Evolutionary conservation across 345 rosid genomes (phyloP), one percentile per base, ranked within the genome.

Genomic region (Clarkia xantiana): DNA sequence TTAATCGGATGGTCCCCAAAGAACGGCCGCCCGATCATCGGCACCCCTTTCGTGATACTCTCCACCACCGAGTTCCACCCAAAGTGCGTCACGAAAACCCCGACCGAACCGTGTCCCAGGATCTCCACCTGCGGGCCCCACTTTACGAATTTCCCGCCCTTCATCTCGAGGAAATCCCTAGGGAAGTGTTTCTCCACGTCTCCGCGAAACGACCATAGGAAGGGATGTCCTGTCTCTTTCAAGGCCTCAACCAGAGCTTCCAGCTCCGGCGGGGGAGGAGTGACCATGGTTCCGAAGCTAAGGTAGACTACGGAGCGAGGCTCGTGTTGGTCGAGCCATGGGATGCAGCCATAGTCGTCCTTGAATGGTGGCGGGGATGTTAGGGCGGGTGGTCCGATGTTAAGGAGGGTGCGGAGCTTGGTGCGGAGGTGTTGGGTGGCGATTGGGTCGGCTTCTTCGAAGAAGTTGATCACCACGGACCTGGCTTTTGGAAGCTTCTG

Each of bases 171-270:
- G 45, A 42, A 13, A 14, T 42, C 45, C 11, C n/a, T 42, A 14
- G 45, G 45, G 15, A 42, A 13, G 3, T 42, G 15, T 42, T 42
- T 16, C 17, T 42, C 36, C 9, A 29, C 29, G 57, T 55, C 51
- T 34, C 67, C 70, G 14, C 68, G 40, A 11, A 76, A 52, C 18
- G 86, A 79, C 93, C 91, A 86, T 19, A 86, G 63, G 52, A 71
- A 86, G 14, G 76, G 78, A 14, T 56, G 42, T 18, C 59, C 55
- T 7, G 54, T 53, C 14, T 43, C 54, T 54, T 62, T 70, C 23
- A 84, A 25, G 1, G 72, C 79, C 51, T 66, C 78, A 3, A 76
- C 74, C 38, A 79, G 16, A 14, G 60, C 85, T 41, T 46, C 20
- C 1, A 73, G 44, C 61, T 76, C 82, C 12, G 62, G 55, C 10